Base-by-base conservation (phyloP, 2,329 filamentous ascomycete genomes). In the Mariannaea sp. region DNA sequence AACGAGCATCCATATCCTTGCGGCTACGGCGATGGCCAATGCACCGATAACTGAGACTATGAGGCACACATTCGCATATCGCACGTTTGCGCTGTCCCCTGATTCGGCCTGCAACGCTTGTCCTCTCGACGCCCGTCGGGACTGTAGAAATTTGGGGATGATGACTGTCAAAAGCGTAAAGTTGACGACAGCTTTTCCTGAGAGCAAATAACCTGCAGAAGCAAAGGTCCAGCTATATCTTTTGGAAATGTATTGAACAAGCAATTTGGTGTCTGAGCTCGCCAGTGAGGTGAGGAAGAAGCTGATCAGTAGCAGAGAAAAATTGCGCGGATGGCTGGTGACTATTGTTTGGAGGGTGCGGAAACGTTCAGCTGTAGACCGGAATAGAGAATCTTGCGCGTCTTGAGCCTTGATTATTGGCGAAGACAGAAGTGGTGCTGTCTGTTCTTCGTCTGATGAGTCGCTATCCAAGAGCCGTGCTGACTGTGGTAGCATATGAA, bases 211-310 rank as follows among this genome's bases (percentile, higher is more conserved):
- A 5, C 78, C 78, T 0, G 77, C 75, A 0, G 70, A 70, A 2
- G 75, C 71, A 53, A 80, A 79, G 0, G 68, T 71, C 77, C 77
- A 80, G 16, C 62, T 47, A 33, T 79, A 80, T 1, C 77, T 70
- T 55, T 73, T 78, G 0, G 78, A 80, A 56, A 80, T 79, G 57
- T 80, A 80, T 52, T 79, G 77, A 2, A 77, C 70, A 6, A 80
- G 68, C 0, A 80, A 70, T 51, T 79, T 80, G 13, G 77, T 80
- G 56, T 80, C 78, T 17, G 77, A 77, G 62, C 76, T 79, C 5
- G 77, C 78, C 13, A 80, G 70, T 10, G 77, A 76, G 1, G 77
- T 76, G 50, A 80, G 71, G 46, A 80, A 70, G 61, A 79, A 77
- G 59, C 73, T 74, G 41, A 70, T 42, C 1, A 80, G 71, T 2